A percentile compares a stretch with the other conserved stretches of the same genome.
Evolutionary conservation across 2,329 filamentous ascomycete genomes (phyloP).

Genomic region (Ophiostoma quercus): DNA sequence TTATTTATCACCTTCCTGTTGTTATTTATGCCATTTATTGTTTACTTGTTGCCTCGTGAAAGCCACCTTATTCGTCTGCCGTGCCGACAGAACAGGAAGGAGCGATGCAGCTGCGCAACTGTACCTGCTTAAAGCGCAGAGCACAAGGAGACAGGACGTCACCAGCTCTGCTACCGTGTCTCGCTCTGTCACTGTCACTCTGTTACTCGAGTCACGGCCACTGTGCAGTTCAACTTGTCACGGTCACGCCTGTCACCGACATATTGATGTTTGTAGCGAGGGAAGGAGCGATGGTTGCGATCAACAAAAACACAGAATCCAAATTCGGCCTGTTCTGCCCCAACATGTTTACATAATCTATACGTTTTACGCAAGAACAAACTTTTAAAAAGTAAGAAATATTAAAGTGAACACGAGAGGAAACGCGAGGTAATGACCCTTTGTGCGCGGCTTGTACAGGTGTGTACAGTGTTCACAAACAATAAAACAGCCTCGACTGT

Average conservation of each 20-base stretch:
- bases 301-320: conserved; percentile 7
- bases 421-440: background rate
- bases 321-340: background rate
- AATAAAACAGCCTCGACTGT: background rate
- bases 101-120: conserved; percentile 18
- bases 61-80: background rate
- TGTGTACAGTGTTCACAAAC: background rate
- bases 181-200: background rate
- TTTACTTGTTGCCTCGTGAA: background rate
- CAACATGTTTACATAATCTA: background rate
- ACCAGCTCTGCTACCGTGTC: background rate
- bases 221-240: background rate
- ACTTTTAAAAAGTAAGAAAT: too few relatives aligned
- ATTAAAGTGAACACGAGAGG: background rate
- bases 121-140: background rate
- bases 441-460: background rate
- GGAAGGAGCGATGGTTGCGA: conserved; percentile 11
- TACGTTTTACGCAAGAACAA: too few relatives aligned
- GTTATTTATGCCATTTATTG: background rate
- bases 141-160: background rate
- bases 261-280: background rate
- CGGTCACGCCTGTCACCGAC: background rate
- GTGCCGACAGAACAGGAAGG: conserved; percentile 19
- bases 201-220: background rate
- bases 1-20: background rate